phyloP scores from a whole-genome alignment of 192 early-diverging fungal genomes.

The Coemansia sp. region DNA sequence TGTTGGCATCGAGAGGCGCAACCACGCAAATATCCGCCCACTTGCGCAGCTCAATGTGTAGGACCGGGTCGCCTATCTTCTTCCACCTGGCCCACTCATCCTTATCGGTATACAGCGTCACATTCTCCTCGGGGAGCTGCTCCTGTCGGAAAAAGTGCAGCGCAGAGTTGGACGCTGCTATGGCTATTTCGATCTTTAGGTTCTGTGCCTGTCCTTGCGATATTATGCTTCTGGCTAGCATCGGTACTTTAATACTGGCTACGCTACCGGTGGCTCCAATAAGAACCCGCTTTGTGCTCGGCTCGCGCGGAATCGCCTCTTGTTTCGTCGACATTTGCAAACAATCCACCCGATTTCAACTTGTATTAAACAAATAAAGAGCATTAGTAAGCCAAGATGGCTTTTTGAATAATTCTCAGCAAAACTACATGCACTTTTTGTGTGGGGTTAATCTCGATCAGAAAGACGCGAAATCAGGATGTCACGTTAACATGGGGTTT shows the following conservation, averaged over 20 bases:
- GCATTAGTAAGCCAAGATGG: no score
- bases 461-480: no score
- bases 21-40: conserved; percentile 93
- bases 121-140: conserved; percentile 47
- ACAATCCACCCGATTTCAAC: background rate
- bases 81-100: conserved; percentile 93
- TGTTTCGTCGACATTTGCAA: background rate
- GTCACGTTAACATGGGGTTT: no score
- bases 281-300: conserved; percentile 58
- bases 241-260: conserved; percentile 85
- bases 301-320: background rate
- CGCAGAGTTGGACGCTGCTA: conserved; percentile 81
- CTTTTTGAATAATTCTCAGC: no score
- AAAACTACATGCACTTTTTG: no score
- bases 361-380: no score
- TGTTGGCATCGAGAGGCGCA: conserved; percentile 93
- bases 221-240: conserved; percentile 55
- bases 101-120: conserved; percentile 73
- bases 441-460: no score
- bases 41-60: conserved; percentile 91
- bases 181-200: conserved; percentile 68
- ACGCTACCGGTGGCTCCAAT: conserved; percentile 89
- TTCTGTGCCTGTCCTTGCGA: conserved; percentile 13
- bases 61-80: conserved; percentile 83
- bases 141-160: conserved; percentile 80